phyloP scores from a whole-genome alignment of 1,284 basidiomycete genomes.

The Veloporphyrellus conicus region DNA sequence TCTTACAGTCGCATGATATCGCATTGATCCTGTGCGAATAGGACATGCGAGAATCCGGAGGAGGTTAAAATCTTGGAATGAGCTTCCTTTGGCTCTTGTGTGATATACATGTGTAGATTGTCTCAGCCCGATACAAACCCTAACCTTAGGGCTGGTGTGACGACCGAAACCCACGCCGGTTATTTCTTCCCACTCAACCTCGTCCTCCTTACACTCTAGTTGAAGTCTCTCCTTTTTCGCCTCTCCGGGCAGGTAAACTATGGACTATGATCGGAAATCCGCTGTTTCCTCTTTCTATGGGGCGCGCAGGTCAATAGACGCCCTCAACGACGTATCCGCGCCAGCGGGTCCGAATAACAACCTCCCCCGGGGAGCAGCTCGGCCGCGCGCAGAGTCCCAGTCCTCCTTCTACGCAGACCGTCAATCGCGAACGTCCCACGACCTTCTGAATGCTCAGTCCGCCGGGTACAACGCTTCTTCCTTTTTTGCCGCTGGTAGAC shows the following conservation, averaged over 20 bases:
- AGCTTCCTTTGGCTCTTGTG: too few relatives aligned
- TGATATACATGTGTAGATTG: too few relatives aligned
- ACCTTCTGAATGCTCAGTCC: conserved; percentile 39
- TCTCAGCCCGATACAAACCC: conserved; percentile 15
- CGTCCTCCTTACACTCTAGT: neutral
- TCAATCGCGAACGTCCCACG: conserved; percentile 41
- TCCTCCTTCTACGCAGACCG: conserved; percentile 57
- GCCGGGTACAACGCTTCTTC: conserved; percentile 70
- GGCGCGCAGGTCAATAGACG: conserved; percentile 58
- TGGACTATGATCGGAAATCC: conserved; percentile 65
- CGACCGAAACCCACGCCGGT: neutral
- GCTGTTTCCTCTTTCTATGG: conserved; percentile 74
- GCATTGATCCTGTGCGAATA: too few relatives aligned
- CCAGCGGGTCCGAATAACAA: conserved; percentile 6
- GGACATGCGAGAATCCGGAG: too few relatives aligned
- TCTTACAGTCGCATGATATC: too few relatives aligned
- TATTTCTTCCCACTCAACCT: conserved; percentile 18
- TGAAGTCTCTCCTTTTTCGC: neutral
- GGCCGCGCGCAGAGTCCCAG: conserved; percentile 56
- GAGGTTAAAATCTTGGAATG: too few relatives aligned
- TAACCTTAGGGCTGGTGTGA: conserved; percentile 21
- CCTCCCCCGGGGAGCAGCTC: conserved; percentile 29
- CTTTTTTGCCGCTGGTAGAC: conserved; percentile 60
- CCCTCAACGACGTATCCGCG: conserved; percentile 46
- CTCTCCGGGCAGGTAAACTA: conserved; percentile 17